These are phyloP conservation scores for Phytopythium delawarense DNA, from an alignment of 352 stramenopile genomes.

Conservation along the genomic window DNA sequence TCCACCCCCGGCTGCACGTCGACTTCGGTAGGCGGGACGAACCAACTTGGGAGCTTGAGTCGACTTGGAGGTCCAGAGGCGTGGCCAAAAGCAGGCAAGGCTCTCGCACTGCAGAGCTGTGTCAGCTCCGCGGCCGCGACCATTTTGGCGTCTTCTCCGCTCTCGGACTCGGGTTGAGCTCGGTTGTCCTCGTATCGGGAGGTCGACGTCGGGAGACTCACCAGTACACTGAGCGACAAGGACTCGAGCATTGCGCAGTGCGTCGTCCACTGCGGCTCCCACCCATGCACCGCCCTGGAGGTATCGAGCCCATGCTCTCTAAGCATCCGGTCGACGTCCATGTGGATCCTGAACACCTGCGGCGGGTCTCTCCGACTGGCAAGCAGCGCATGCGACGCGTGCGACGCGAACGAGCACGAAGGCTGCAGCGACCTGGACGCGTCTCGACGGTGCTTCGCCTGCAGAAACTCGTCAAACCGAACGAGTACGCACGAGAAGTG, in stretches of 20 bases:
- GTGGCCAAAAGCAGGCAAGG: not conserved
- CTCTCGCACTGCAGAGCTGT: not conserved
- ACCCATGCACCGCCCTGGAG: not conserved
- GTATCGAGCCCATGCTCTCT: not conserved
- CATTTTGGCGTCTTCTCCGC: not conserved
- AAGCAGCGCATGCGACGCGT: not conserved
- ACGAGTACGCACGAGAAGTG: not conserved
- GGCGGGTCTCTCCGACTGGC: not conserved
- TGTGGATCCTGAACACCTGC: constrained; percentile 1
- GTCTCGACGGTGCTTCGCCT: not conserved
- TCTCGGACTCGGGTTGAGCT: not conserved
- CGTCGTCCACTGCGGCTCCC: not conserved
- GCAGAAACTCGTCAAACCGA: not conserved
- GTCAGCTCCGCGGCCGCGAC: not conserved
- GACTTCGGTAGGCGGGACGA: constrained; percentile 30
- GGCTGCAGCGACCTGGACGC: not conserved
- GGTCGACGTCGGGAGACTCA: not conserved
- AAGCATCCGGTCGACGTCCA: not conserved
- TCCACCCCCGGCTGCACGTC: constrained; percentile 14
- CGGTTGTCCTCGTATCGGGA: not conserved
- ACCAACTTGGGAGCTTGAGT: constrained; percentile 14
- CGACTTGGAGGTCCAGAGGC: not conserved
- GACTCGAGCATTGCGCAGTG: not conserved
- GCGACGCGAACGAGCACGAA: not conserved
- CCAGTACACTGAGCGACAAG: not conserved